phyloP scores from a whole-genome alignment of 495 filamentous ascomycete genomes.

The Aspergillus sclerotioniger region DNA sequence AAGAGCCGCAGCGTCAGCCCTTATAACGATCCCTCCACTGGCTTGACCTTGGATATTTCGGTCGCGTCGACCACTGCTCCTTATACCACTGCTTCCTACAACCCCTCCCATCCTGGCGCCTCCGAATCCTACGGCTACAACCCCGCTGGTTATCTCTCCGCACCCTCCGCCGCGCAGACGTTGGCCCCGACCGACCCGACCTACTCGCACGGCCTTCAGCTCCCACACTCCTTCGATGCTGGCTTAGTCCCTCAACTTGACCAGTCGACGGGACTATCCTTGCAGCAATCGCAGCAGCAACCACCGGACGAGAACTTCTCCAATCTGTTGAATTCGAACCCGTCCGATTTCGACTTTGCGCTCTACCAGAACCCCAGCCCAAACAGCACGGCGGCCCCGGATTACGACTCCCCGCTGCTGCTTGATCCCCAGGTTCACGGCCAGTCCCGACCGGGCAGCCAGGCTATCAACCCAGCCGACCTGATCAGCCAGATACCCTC shows the following conservation, averaged over 20 bases:
- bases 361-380: conserved; percentile 38
- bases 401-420: conserved; percentile 41
- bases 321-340: conserved; percentile 37
- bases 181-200: conserved; percentile 28
- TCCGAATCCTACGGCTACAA: conserved; percentile 34
- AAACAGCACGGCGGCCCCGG: conserved; percentile 30
- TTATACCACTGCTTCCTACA: conserved; percentile 18
- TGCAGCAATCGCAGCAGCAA: conserved; percentile 18
- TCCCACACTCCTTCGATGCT: conserved; percentile 42
- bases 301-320: conserved; percentile 40
- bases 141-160: conserved; percentile 29
- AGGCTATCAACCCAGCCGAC: conserved; percentile 60
- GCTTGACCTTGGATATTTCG: conserved; percentile 39
- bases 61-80: conserved; percentile 31
- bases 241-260: conserved; percentile 37
- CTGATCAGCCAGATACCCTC: conserved; percentile 71
- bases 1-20: conserved; percentile 44
- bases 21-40: conserved; percentile 37
- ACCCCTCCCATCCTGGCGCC: conserved; percentile 14
- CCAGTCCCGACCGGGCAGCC: conserved; percentile 38
- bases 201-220: conserved; percentile 31
- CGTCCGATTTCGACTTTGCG: conserved; percentile 39
- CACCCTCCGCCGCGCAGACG: conserved; percentile 24
- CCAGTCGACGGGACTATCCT: conserved; percentile 22
- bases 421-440: conserved; percentile 48